Evolutionary conservation across 2,329 filamentous ascomycete genomes (phyloP), one percentile per base, ranked within the genome.

Genomic region (Pseudogymnoascus sp.): DNA sequence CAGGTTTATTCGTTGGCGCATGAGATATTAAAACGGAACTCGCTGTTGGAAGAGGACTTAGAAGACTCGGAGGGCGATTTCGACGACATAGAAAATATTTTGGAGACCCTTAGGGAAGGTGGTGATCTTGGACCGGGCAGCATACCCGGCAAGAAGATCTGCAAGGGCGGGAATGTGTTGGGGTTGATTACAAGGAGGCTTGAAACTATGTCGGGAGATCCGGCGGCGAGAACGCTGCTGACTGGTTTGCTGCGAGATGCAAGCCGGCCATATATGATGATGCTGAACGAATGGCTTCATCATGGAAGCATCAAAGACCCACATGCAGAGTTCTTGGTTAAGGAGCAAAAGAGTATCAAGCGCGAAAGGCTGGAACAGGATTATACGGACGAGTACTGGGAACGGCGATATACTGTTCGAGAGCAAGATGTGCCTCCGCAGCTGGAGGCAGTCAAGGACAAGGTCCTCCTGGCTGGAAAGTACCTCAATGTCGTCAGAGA

Each of bases 351-450:
- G 75, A 96, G 92, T 71, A 97, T 99, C 69, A 88, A 89, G 64
- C 85, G 94, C 42, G 94, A 97, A 73, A 84, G 90, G 64, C 79
- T 99, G 2, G 92, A 97, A 72, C 88, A 96, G 72, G 94, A 99
- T 74, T 99, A 97, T 71, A 99, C 93, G 0, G 94, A 99, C 74
- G 94, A 99, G 72, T 99, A 99, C 75, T 99, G 94, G 94, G 94
- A 99, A 74, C 91, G 96, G 72, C 84, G 94, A 66, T 99, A 99
- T 73, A 97, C 94, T 4, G 89, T 99, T 66, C 88, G 94, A 64
- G 91, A 96, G 65, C 86, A 91, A 59, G 90, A 96, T 65, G 87
- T 97, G 0, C 94, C 94, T 2, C 92, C 93, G 7, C 94, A 99
- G 73, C 83, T 99, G 4, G 89, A 94, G 72, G 86, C 84, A 28